Percentiles rank a stretch among this genome's conserved stretches.
phyloP scores from a whole-genome alignment of 2,329 filamentous ascomycete genomes.

The Plectosphaerella sp. region DNA sequence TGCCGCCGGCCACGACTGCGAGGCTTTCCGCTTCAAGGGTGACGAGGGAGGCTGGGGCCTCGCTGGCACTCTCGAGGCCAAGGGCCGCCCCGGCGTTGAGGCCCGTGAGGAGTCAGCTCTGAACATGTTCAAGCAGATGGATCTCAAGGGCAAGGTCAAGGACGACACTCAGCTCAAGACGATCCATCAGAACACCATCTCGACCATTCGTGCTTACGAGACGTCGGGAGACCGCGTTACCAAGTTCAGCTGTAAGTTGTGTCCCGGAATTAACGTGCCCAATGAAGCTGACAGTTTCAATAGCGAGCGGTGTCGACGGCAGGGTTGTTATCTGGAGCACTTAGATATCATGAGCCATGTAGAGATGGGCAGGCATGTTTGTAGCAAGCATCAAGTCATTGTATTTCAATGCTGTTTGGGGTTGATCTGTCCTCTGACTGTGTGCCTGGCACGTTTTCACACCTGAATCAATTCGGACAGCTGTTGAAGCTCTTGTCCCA shows the following conservation, averaged over 20 bases:
- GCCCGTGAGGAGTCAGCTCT: conserved; percentile 83
- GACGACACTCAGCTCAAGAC: conserved; percentile 95
- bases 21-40: conserved; percentile 86
- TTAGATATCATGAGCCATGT: conserved; percentile 32
- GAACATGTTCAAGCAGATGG: conserved; percentile 99
- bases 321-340: conserved; percentile 74
- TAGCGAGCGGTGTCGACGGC: conserved; percentile 79
- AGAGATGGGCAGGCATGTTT: too few species aligned
- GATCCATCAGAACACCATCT: conserved; percentile 94
- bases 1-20: conserved; percentile 85
- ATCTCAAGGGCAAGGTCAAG: conserved; percentile 87
- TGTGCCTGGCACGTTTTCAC: too few species aligned
- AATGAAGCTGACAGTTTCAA: conserved; percentile 11
- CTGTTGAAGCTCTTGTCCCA: too few species aligned
- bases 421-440: too few species aligned
- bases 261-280: neutral
- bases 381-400: too few species aligned
- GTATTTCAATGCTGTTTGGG: too few species aligned
- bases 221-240: conserved; percentile 58
- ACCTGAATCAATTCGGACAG: too few species aligned
- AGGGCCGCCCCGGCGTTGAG: conserved; percentile 57
- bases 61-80: conserved; percentile 73
- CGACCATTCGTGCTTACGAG: conserved; percentile 74
- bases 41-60: conserved; percentile 78
- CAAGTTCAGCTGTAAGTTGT: conserved; percentile 80